Base-by-base conservation (phyloP, 129 eudicot genomes). In the Sambucus nigra region DNA sequence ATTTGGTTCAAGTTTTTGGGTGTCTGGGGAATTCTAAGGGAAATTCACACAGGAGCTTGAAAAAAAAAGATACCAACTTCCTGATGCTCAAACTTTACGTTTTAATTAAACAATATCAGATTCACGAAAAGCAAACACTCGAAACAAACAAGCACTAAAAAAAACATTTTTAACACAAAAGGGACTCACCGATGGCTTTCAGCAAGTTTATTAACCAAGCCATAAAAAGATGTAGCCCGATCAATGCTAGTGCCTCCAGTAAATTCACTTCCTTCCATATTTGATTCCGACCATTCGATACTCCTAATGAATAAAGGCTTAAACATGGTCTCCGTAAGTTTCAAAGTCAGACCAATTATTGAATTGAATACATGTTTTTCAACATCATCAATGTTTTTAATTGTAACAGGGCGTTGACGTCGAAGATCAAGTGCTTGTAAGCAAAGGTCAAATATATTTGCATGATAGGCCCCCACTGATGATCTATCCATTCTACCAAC, bases 281-380 rank as follows among this genome's bases (percentile, higher is more conserved):
- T 53, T 35, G 76, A 54, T 12, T 78, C 86, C 20, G 84, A 83
- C 98, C 98, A 91, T 47, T 91, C 98, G 55, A 91, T 73, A 69
- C 89, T 73, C 86, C 77, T 80, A 24, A 86, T 71, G 57, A 91
- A 82, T 45, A 91, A 94, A 66, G 98, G 95, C 78, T 74, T 82
- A 71, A 91, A 91, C 95, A 86, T 91, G 64, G 81, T 73, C 62
- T 91, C 98, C 0, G 98, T 91, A 54, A 91, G 88, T 61, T 86
- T 91, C 76, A 75, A 67, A 4, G 86, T 74, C 39, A 91, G 79
- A 50, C 28, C 54, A 56, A 86, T 81, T 69, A 79, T 60, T 41
- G 98, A 73, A 58, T 64, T 71, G 52, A 78, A 61, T 51, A 91
- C 94, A 68, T 66, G 70, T 47, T 79, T 69, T 73, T 91, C 98